Conservation (phyloP, 2,329 filamentous ascomycete genomes). For the Paraphaeosphaeria sporulosa region DNA sequence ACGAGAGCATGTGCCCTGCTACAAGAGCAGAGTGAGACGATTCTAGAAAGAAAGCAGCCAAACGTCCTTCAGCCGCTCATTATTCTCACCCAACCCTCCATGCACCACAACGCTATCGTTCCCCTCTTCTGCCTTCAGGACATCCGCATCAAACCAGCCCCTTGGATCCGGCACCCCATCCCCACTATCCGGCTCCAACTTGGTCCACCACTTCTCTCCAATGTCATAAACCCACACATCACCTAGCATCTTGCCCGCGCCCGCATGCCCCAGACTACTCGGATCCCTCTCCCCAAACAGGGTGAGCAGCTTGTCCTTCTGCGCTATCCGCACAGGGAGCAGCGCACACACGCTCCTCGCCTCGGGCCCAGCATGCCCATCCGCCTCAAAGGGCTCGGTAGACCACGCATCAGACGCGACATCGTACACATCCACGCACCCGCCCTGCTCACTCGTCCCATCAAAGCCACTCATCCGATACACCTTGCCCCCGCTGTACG, state of each 20-base stretch:
- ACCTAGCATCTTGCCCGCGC: slow-evolving; percentile 63
- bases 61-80: slow-evolving; percentile 59
- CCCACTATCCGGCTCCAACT: slow-evolving; percentile 28
- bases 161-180: slow-evolving; percentile 50
- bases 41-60: slow-evolving; percentile 53
- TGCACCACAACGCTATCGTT: slow-evolving; percentile 55
- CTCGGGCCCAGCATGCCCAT: slow-evolving; percentile 56
- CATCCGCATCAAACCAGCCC: slow-evolving; percentile 64
- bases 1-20: not conserved
- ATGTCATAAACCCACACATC: slow-evolving; percentile 60
- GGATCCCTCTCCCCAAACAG: slow-evolving; percentile 64
- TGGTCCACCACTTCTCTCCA: slow-evolving; percentile 45
- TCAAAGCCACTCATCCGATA: slow-evolving; percentile 86
- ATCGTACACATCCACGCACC: slow-evolving; percentile 70
- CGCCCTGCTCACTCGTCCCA: slow-evolving; percentile 73
- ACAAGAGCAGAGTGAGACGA: not conserved
- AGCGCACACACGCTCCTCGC: slow-evolving; percentile 60
- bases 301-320: slow-evolving; percentile 54
- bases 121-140: slow-evolving; percentile 37
- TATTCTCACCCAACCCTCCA: slow-evolving; percentile 61
- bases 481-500: slow-evolving; percentile 68
- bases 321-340: slow-evolving; percentile 50
- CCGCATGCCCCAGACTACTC: slow-evolving; percentile 60
- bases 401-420: slow-evolving; percentile 51
- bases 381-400: slow-evolving; percentile 47